phyloP scores from a whole-genome alignment of 352 stramenopile genomes.

The Phytophthora crassamura region DNA sequence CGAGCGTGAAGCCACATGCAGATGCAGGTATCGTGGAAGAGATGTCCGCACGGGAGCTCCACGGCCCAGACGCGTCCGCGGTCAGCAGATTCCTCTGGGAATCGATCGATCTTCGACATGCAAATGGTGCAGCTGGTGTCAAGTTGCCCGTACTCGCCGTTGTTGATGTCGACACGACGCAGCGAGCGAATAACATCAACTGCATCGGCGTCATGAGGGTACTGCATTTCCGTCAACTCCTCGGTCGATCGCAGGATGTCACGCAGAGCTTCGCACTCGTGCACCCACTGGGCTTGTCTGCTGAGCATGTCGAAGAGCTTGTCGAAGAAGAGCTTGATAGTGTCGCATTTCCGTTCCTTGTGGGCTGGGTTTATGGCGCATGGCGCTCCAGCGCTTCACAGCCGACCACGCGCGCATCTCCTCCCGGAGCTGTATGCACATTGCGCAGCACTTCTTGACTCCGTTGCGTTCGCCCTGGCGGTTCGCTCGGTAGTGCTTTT shows the following conservation, averaged over 20 bases:
- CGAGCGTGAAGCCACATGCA: constrained; percentile 70
- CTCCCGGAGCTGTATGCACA: constrained; percentile 52
- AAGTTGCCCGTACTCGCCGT: not conserved
- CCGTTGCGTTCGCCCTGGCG: constrained; percentile 32
- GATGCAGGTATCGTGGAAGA: constrained; percentile 82
- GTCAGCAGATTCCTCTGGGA: constrained; percentile 16
- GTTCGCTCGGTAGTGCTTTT: constrained; percentile 39
- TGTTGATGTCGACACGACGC: constrained; percentile 34
- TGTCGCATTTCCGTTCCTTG: constrained; percentile 57
- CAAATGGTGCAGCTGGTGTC: constrained; percentile 65
- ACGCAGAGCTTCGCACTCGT: constrained; percentile 54
- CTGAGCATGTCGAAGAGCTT: constrained; percentile 53
- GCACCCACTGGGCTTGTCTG: constrained; percentile 47
- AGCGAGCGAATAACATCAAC: constrained; percentile 55
- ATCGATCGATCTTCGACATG: constrained; percentile 35
- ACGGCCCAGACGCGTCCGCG: constrained; percentile 24
- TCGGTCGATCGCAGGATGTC: constrained; percentile 59
- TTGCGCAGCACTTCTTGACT: constrained; percentile 35
- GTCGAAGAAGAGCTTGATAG: constrained; percentile 54
- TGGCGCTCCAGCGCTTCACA: constrained; percentile 46
- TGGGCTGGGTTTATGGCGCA: constrained; percentile 55
- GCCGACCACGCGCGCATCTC: constrained; percentile 49
- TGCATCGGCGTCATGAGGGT: constrained; percentile 51
- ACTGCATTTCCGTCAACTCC: constrained; percentile 56
- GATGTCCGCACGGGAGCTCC: constrained; percentile 61